Conservation (phyloP, 2,329 filamentous ascomycete species). For the Hypoxylon sp. region DNA sequence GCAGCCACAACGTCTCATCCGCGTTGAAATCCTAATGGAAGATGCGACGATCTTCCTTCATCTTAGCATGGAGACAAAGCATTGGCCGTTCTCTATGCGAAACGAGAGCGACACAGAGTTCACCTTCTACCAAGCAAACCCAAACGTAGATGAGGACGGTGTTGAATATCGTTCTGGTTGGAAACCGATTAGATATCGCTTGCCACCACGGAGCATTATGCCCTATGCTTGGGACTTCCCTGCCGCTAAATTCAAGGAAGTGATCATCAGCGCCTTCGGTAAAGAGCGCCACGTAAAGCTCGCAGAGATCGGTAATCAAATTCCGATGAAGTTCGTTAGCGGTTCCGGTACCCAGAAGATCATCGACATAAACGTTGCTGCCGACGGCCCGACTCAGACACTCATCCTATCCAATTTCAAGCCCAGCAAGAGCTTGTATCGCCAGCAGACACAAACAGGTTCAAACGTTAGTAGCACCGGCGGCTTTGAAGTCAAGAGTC, state of each 20-base stretch:
- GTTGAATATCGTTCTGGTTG: slow-evolving; percentile 87
- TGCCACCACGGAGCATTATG: slow-evolving; percentile 97
- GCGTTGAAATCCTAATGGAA: slow-evolving; percentile 92
- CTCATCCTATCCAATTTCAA: slow-evolving; percentile 95
- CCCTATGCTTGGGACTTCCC: slow-evolving; percentile 99
- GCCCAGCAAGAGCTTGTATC: slow-evolving; percentile 91
- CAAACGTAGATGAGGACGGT: slow-evolving; percentile 92
- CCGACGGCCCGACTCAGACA: slow-evolving; percentile 95
- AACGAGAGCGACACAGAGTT: slow-evolving; percentile 98
- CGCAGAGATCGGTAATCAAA: slow-evolving; percentile 94
- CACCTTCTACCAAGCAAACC: slow-evolving; percentile 95
- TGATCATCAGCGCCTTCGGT: slow-evolving; percentile 83
- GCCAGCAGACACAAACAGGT: slow-evolving; percentile 67
- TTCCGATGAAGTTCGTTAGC: slow-evolving; percentile 91
- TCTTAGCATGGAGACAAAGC: slow-evolving; percentile 89
- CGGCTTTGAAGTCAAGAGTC: slow-evolving; percentile 94
- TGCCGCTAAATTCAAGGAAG: slow-evolving; percentile 94
- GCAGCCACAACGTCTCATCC: slow-evolving; percentile 88
- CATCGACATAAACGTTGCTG: slow-evolving; percentile 96
- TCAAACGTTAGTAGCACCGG: slow-evolving; percentile 69
- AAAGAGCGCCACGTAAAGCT: slow-evolving; percentile 94
- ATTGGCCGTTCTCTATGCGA: slow-evolving; percentile 98
- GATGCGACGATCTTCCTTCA: slow-evolving; percentile 94
- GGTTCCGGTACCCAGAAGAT: slow-evolving; percentile 81
- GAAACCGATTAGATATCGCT: slow-evolving; percentile 91